phyloP scores from a whole-genome alignment of 2,329 filamentous ascomycete genomes.

The Pleurostoma richardsiae region DNA sequence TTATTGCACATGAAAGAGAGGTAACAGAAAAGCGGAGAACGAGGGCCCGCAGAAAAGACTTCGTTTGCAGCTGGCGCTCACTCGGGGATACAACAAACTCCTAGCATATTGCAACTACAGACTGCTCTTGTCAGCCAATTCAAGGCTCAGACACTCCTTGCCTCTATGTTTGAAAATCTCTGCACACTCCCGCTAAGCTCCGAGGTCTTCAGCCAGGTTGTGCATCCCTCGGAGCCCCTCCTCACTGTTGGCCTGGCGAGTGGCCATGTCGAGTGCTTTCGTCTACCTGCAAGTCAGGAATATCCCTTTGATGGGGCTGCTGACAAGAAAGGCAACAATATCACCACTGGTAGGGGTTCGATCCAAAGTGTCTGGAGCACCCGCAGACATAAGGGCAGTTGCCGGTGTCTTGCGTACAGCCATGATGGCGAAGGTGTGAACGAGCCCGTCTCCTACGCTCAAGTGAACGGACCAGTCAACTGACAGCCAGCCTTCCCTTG shows the following conservation, averaged over 20 bases:
- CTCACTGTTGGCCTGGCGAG: constrained; percentile 80
- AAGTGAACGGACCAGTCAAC: not conserved
- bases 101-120: too few species aligned
- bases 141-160: too few species aligned
- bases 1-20: too few species aligned
- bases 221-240: constrained; percentile 80
- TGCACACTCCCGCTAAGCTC: constrained; percentile 82
- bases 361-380: constrained; percentile 86
- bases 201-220: constrained; percentile 82
- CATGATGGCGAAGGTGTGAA: constrained; percentile 64
- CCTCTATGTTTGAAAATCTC: constrained; percentile 78
- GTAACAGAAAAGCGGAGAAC: too few species aligned
- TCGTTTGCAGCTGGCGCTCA: too few species aligned
- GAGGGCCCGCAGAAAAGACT: too few species aligned
- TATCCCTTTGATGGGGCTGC: constrained; percentile 36
- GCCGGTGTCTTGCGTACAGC: constrained; percentile 73
- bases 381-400: constrained; percentile 88
- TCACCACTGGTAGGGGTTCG: constrained; percentile 61
- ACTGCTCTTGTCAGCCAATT: too few species aligned
- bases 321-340: constrained; percentile 46
- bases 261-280: constrained; percentile 82
- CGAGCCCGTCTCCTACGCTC: not conserved
- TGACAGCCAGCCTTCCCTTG: constrained; percentile 1
- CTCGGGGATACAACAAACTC: too few species aligned
- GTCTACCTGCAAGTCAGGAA: constrained; percentile 44